Base-by-base conservation (phyloP, 441 rosid species). In the Euphorbia celastroides region DNA sequence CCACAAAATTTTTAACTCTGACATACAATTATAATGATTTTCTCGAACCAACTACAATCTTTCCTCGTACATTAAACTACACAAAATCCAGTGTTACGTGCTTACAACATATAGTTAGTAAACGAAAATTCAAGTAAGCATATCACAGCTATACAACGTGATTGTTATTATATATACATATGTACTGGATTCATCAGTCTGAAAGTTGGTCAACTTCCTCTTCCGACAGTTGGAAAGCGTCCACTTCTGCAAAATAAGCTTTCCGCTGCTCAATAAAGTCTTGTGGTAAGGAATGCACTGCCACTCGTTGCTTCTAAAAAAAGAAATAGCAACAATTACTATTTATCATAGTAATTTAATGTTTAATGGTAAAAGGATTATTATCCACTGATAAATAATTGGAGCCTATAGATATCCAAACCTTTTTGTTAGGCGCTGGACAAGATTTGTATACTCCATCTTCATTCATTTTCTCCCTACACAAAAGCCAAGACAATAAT, bases 201-300 rank as follows among this genome's bases (percentile, higher is more conserved):
- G 74, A 55, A 38, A 88, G 76, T 72, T 86, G 10, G 10, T 51
- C 70, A 57, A 76, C 89, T 80, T 87, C 96, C 79, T 87, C 98
- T 71, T 82, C 93, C 55, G 74, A 55, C 36, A 88, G 76, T 72
- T 88, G 85, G 70, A 85, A 93, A 62, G 90, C 86, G 81, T 88
- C 97, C 11, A 93, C 55, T 73, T 88, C 89, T 1, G 86, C 93
- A 81, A 88, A 92, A 66, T 92, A 90, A 30, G 90, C 87, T 79
- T 65, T 81, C 75, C 86, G 92, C 80, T 79, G 67, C 78, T 83
- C 81, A 14, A 93, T 76, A 74, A 82, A 87, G 57, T 86, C 87
- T 62, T 74, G 79, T 26, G 84, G 56, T 68, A 84, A 57, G 36
- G 61, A 69, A 69, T 64, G 56, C 16, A 36, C 46, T 26, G 73